Percentiles rank a stretch among this genome's conserved stretches.
Evolutionary conservation across 495 filamentous ascomycete genomes (phyloP).

Genomic region (Extremus antarcticus): DNA sequence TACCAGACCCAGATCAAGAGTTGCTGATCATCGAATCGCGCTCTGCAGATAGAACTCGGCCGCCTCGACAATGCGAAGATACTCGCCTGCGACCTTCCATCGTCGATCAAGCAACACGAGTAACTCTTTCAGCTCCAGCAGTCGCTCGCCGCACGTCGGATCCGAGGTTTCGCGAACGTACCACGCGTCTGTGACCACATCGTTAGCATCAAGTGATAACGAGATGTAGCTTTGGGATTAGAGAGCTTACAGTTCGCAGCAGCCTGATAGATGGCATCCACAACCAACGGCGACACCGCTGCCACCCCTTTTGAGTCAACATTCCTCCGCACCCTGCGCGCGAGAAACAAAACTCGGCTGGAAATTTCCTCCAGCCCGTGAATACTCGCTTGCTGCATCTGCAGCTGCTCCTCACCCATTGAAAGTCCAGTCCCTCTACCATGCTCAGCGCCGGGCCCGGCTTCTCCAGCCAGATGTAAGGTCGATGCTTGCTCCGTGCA

Average conservation of each 20-base stretch:
- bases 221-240: too few species aligned
- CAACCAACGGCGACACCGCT: constrained; percentile 26
- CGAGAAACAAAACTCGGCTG: constrained; percentile 16
- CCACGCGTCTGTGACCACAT: constrained; percentile 25
- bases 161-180: constrained; percentile 19
- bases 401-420: constrained; percentile 11
- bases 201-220: too few species aligned
- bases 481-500: constrained; percentile 11
- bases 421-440: not conserved
- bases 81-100: constrained; percentile 33
- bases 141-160: constrained; percentile 14
- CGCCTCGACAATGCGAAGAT: constrained; percentile 11
- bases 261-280: constrained; percentile 30
- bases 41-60: constrained; percentile 12
- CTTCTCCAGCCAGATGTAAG: not conserved
- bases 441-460: not conserved
- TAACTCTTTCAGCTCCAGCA: constrained; percentile 24
- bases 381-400: constrained; percentile 19
- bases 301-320: constrained; percentile 17
- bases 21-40: constrained; percentile 1
- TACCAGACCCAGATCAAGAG: too few species aligned
- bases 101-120: constrained; percentile 22
- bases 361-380: constrained; percentile 24
- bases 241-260: constrained; percentile 23
- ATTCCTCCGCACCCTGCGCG: constrained; percentile 2